Evolutionary conservation across 108 stramenopile genomes (phyloP), one percentile per base, ranked within the genome.

Genomic region (Cyclotella sp.): DNA sequence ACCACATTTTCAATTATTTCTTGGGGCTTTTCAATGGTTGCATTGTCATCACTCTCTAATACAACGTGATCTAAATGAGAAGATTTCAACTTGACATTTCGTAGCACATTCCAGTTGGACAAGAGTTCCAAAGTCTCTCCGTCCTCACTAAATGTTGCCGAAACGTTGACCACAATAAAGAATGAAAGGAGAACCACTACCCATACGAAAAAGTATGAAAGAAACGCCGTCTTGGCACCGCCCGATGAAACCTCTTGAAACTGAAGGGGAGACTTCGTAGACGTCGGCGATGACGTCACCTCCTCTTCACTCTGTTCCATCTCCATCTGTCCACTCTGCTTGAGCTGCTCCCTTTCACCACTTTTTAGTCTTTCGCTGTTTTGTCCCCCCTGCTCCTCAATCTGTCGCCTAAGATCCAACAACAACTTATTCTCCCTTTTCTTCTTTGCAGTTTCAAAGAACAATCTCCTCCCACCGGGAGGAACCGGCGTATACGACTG

Each of bases 401-500:
- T 34, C 34, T 34, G 34, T 34, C 34, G 34, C 34, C 34, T 34
- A 34, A 39, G 34, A 30, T 39, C 19, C 29, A 61, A 65, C 18
- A 13, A 16, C 44, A 47, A 46, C 19, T 41, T 46, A 19, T 30
- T 61, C 27, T 22, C 72, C 61, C 49, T 63, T 10, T 12, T 52
- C 51, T 73, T 73, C 1, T 57, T 59, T 6, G 28, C 54, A 30
- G 80, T 64, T 39, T 70, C 73, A 44, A 81, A 81, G 29, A 81
- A 53, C 28, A 81, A 51, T 15, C 80, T 62, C 27, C 80, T 47
- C 47, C 73, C 73, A 18, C 68, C 68, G 0, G 80, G 67, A 16
- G 79, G 79, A 62, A 60, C 57, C 28, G 71, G 71, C 24, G 45
- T 49, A 7, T 30, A 44, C 18, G 71, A 59, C 9, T 40, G 47